These are phyloP conservation scores for Boletus coccyginus DNA, from an alignment of 768 basidiomycete species.

Conservation along the genomic window DNA sequence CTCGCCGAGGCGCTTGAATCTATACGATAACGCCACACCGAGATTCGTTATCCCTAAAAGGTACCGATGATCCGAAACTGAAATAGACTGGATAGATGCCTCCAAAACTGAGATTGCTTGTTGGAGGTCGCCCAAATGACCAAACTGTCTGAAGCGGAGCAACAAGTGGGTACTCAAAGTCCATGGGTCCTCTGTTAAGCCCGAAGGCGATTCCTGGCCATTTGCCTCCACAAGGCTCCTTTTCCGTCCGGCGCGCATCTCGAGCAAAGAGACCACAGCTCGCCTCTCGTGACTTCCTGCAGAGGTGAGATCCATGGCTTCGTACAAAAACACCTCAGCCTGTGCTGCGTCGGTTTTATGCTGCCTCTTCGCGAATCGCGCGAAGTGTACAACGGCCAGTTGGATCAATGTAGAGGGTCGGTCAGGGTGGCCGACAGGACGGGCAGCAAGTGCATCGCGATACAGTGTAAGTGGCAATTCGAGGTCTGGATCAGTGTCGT, in stretches of 20 bases:
- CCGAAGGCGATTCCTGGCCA: too few species aligned
- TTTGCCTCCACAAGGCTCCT: too few species aligned
- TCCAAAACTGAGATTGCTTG: neutral
- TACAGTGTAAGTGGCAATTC: neutral
- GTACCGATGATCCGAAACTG: neutral
- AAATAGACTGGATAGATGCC: neutral
- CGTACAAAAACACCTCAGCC: neutral
- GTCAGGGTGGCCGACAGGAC: constrained; percentile 5
- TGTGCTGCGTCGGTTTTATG: neutral
- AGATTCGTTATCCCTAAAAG: neutral
- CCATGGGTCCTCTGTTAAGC: neutral
- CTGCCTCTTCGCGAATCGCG: neutral
- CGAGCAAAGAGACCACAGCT: neutral
- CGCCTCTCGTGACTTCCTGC: neutral
- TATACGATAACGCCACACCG: neutral
- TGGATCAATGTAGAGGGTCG: constrained; percentile 1
- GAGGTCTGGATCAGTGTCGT: neutral
- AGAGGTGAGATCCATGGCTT: neutral
- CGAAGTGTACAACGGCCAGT: neutral
- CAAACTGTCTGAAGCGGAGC: neutral
- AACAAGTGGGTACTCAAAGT: neutral
- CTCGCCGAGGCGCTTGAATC: neutral
- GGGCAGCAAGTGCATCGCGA: neutral
- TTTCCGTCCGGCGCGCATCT: neutral
- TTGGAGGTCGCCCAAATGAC: neutral